phyloP scores from a whole-genome alignment of 2,329 filamentous ascomycete genomes.

The Penicillium sp. region DNA sequence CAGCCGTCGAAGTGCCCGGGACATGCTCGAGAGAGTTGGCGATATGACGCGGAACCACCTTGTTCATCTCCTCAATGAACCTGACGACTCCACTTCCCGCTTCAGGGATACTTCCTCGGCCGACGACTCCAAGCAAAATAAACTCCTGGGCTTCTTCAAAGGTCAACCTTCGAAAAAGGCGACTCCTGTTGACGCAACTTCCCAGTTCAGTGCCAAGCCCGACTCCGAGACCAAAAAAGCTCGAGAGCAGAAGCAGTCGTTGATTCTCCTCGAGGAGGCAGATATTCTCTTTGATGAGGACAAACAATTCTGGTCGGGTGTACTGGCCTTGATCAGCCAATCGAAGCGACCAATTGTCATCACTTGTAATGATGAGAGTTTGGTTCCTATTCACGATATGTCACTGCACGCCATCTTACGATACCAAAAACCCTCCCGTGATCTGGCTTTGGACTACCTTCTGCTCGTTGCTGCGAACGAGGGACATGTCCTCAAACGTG shows the following conservation, averaged over 20 bases:
- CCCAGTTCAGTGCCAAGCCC: constrained; percentile 22
- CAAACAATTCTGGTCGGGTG: constrained; percentile 86
- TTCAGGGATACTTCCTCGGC: constrained; percentile 44
- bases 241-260: constrained; percentile 75
- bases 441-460: constrained; percentile 74
- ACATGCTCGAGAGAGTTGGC: constrained; percentile 86
- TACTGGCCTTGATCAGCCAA: constrained; percentile 71
- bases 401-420: constrained; percentile 81
- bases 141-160: constrained; percentile 78
- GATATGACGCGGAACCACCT: constrained; percentile 97
- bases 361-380: constrained; percentile 88
- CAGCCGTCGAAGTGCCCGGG: constrained; percentile 78
- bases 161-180: constrained; percentile 42
- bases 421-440: constrained; percentile 62
- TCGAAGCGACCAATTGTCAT: constrained; percentile 92
- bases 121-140: constrained; percentile 72
- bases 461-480: constrained; percentile 81
- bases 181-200: constrained; percentile 19
- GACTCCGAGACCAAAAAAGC: constrained; percentile 34
- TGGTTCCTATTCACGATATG: constrained; percentile 72
- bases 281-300: constrained; percentile 95
- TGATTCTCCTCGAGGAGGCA: constrained; percentile 91
- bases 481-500: constrained; percentile 71
- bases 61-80: constrained; percentile 56
- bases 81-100: constrained; percentile 24